Base-by-base conservation (phyloP, 805 yeast species). In the Priceomyces medius region DNA sequence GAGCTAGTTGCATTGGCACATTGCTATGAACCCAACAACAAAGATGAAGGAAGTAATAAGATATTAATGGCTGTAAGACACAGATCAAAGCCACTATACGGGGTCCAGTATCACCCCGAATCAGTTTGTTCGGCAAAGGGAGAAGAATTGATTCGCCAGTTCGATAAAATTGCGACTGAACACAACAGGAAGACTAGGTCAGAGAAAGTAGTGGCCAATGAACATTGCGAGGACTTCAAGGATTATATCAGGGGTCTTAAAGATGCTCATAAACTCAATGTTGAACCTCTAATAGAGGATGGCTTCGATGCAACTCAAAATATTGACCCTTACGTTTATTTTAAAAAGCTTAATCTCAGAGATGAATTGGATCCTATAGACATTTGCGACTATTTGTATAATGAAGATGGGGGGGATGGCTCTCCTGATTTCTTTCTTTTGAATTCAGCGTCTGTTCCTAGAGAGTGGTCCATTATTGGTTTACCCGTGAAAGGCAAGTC, bases 91-190 rank as follows among this genome's bases (percentile, higher is more conserved):
- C 97, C 97, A 0, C 85, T 85, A 66, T 91, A 72, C 59, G 99
- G 96, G 0, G 97, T 93, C 2, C 99, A 93, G 55, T 95, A 90
- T 55, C 99, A 93, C 55, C 99, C 99, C 0, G 99, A 93, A 56
- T 88, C 97, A 1, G 80, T 91, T 29, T 88, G 96, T 52, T 88
- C 97, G 0, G 67, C 72, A 10, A 52, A 65, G 35, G 99, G 99
- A 2, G 71, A 56, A 2, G 53, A 58, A 8, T 58, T 93, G 38
- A 60, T 90, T 3, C 47, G 51, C 7, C 86, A 85, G 55, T 91
- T 91, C 57, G 79, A 83, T 72, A 21, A 33, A 0, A 44, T 77
- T 12, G 81, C 85, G 3, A 33, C 41, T 3, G 40, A 49, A 3
- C 70, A 58, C 57, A 71, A 74, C 41, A 21, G 20, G 7, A 18